A percentile compares a stretch with the other conserved stretches of the same genome.
Evolutionary conservation across 805 yeast genomes (phyloP).

Genomic region (Nakazawaea populi): DNA sequence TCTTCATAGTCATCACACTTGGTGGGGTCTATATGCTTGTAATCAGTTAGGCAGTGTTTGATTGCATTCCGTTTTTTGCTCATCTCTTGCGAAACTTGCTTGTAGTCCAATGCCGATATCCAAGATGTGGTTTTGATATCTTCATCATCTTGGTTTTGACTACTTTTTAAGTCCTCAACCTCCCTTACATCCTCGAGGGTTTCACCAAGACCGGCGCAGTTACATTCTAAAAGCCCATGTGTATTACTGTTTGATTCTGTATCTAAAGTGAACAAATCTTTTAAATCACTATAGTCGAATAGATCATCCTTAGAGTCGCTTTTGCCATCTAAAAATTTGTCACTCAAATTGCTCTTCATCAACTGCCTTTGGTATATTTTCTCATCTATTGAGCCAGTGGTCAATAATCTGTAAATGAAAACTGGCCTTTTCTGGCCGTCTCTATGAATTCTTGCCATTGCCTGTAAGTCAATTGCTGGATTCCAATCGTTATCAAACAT

Average conservation of each 20-base stretch:
- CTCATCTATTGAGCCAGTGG: conserved; percentile 91
- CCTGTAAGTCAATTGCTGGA: conserved; percentile 87
- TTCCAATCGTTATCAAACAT: conserved; percentile 96
- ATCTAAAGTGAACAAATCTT: conserved; percentile 64
- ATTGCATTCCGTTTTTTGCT: conserved; percentile 35
- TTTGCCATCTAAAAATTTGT: conserved; percentile 50
- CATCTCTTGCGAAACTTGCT: conserved; percentile 26
- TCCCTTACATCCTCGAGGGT: conserved; percentile 15
- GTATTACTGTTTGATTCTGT: conserved; percentile 55
- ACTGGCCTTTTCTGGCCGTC: conserved; percentile 86
- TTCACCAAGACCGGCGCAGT: conserved; percentile 53
- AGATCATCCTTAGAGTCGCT: conserved; percentile 49
- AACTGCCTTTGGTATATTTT: conserved; percentile 90
- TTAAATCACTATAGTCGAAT: conserved; percentile 63
- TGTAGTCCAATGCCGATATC: conserved; percentile 51
- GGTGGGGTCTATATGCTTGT: conserved; percentile 55
- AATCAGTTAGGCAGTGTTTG: conserved; percentile 54
- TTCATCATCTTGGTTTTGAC: conserved; percentile 17
- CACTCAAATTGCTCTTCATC: conserved; percentile 74
- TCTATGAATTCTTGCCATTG: conserved; percentile 92
- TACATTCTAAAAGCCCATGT: conserved; percentile 68
- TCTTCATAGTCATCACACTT: conserved; percentile 22
- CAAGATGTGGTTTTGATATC: conserved; percentile 26
- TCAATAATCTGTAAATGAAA: conserved; percentile 72
- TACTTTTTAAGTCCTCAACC: conserved; percentile 14